These are phyloP conservation scores for Trichoderma simmonsii DNA, from an alignment of 2,329 filamentous ascomycete genomes.

Conservation along the genomic window DNA sequence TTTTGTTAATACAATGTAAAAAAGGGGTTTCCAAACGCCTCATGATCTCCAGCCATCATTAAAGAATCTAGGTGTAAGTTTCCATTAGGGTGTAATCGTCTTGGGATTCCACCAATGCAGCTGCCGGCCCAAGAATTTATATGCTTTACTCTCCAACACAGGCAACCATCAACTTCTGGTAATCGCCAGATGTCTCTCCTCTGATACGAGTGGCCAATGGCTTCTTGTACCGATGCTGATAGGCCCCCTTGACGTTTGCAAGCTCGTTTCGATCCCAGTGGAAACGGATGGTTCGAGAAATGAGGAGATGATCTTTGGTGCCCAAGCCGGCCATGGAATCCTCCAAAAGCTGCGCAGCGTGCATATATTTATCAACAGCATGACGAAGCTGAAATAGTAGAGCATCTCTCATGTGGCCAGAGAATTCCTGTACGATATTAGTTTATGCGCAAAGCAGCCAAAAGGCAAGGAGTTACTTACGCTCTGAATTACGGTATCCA, in stretches of 20 bases:
- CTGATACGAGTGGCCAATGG: constrained; percentile 68
- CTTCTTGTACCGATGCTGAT: constrained; percentile 65
- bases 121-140: background rate
- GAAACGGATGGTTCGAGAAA: constrained; percentile 71
- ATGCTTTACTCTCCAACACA: constrained; percentile 47
- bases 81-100: background rate
- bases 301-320: constrained; percentile 79
- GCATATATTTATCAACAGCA: constrained; percentile 76
- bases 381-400: constrained; percentile 75
- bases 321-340: constrained; percentile 82
- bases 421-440: constrained; percentile 60
- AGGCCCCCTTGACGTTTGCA: constrained; percentile 75
- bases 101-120: background rate
- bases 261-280: constrained; percentile 81
- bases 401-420: constrained; percentile 86
- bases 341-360: constrained; percentile 80
- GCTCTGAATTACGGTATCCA: constrained; percentile 72
- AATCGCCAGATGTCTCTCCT: constrained; percentile 83
- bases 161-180: constrained; percentile 73
- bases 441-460: background rate
- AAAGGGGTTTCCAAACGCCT: background rate
- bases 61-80: background rate
- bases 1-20: background rate
- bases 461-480: constrained; percentile 40
- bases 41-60: background rate